These are phyloP conservation scores for Podaxis carcinomalis DNA, from an alignment of 768 basidiomycete species.

Conservation along the genomic window DNA sequence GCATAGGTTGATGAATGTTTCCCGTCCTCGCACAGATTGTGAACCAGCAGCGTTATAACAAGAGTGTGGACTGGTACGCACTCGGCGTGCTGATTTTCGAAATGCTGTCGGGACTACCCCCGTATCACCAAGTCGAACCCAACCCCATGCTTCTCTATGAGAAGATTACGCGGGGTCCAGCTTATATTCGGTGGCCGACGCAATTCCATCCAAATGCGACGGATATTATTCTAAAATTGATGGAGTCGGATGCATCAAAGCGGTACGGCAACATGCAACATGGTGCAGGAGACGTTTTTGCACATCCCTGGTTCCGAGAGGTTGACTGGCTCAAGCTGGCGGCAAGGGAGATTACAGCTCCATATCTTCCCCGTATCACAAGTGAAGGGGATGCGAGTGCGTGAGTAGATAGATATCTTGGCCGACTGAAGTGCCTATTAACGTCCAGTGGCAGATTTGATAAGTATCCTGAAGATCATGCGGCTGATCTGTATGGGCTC, in stretches of 20 bases:
- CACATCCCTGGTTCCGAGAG: constrained; percentile 91
- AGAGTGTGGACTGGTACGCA: constrained; percentile 98
- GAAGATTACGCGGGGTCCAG: constrained; percentile 77
- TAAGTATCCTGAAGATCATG: constrained; percentile 73
- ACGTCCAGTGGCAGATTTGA: constrained; percentile 53
- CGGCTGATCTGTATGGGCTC: constrained; percentile 53
- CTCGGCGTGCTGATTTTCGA: constrained; percentile 96
- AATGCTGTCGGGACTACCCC: constrained; percentile 94
- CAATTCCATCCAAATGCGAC: constrained; percentile 71
- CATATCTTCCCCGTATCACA: constrained; percentile 87
- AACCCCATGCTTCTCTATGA: constrained; percentile 90
- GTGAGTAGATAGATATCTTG: constrained; percentile 40
- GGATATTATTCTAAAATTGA: constrained; percentile 85
- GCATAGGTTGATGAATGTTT: not conserved
- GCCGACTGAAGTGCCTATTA: constrained; percentile 10
- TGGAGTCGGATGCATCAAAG: constrained; percentile 85
- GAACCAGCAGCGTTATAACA: constrained; percentile 84
- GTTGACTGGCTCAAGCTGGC: constrained; percentile 86
- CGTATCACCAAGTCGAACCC: constrained; percentile 84
- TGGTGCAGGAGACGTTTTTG: constrained; percentile 89
- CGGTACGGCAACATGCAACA: constrained; percentile 87
- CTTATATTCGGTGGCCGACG: constrained; percentile 74
- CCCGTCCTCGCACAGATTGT: constrained; percentile 49
- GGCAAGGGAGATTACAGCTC: constrained; percentile 86
- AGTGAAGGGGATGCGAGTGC: constrained; percentile 96